phyloP scores from a whole-genome alignment of 2,329 filamentous ascomycete genomes.

The Fusarium setosum region DNA sequence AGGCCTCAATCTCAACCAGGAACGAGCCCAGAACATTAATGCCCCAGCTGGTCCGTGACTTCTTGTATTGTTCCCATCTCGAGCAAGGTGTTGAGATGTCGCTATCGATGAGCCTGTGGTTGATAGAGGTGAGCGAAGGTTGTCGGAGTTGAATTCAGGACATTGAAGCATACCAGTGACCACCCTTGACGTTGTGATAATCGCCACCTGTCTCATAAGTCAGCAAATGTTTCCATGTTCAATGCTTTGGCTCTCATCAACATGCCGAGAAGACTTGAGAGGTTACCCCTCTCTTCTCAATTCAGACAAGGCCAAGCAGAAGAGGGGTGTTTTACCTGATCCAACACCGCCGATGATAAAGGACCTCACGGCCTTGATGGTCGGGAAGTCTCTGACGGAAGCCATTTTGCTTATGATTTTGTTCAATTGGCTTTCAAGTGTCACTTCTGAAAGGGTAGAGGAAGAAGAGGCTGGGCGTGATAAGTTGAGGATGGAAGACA shows the following conservation, averaged over 20 bases:
- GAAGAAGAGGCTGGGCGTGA: not conserved
- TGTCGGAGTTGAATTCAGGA: not conserved
- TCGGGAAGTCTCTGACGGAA: constrained; percentile 71
- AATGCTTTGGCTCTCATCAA: not conserved
- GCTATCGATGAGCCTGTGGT: constrained; percentile 85
- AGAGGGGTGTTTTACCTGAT: constrained; percentile 40
- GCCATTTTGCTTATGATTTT: constrained; percentile 50
- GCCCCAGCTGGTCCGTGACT: constrained; percentile 90
- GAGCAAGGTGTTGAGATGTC: constrained; percentile 95
- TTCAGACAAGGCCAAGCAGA: not conserved
- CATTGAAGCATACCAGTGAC: constrained; percentile 66
- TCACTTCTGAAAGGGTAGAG: not conserved
- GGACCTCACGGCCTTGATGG: constrained; percentile 79
- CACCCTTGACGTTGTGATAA: constrained; percentile 90
- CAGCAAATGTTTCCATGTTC: constrained; percentile 1
- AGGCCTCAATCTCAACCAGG: constrained; percentile 88
- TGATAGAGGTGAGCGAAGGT: constrained; percentile 9
- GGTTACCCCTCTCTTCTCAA: not conserved
- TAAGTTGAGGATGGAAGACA: not conserved
- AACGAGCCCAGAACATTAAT: constrained; percentile 97
- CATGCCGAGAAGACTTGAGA: not conserved
- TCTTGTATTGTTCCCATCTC: constrained; percentile 87
- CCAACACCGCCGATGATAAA: constrained; percentile 68
- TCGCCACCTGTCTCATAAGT: constrained; percentile 69
- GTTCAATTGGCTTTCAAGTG: not conserved